phyloP scores from a whole-genome alignment of 2,329 filamentous ascomycete genomes.

The Fusarium udum region DNA sequence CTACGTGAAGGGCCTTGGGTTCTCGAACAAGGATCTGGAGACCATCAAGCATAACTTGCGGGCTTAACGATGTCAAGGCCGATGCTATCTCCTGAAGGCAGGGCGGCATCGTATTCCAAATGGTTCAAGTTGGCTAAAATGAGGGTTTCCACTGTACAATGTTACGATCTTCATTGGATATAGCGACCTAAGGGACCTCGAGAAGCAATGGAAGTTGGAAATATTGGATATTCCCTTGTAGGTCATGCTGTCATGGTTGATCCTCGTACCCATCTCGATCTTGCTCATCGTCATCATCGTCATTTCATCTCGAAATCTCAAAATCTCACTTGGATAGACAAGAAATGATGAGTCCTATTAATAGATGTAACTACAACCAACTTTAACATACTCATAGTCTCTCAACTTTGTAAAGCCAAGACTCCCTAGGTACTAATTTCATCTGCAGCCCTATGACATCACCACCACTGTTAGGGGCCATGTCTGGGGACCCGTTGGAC shows the following conservation, averaged over 20 bases:
- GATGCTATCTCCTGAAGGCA: neutral
- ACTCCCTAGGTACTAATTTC: neutral
- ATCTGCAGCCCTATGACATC: conserved; percentile 39
- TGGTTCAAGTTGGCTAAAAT: neutral
- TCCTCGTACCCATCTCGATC: neutral
- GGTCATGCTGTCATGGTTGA: neutral
- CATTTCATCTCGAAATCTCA: neutral
- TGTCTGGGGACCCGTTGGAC: conserved; percentile 28
- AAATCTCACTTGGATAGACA: neutral
- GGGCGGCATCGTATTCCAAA: neutral
- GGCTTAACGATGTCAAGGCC: neutral
- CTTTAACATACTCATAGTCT: neutral
- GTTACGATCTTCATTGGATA: neutral
- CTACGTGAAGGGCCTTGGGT: conserved; percentile 58
- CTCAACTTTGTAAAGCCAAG: neutral
- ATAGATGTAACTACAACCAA: neutral
- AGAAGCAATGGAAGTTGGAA: neutral
- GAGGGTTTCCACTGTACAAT: neutral
- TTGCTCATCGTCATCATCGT: neutral
- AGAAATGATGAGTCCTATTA: neutral
- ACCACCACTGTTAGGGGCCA: conserved; percentile 16
- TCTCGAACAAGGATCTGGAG: conserved; percentile 56
- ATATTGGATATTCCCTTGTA: neutral
- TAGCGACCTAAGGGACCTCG: neutral
- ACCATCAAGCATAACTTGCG: conserved; percentile 59